Evolutionary conservation across 208 protist species (phyloP).

Genomic region (Wallacemonas collosoma): DNA sequence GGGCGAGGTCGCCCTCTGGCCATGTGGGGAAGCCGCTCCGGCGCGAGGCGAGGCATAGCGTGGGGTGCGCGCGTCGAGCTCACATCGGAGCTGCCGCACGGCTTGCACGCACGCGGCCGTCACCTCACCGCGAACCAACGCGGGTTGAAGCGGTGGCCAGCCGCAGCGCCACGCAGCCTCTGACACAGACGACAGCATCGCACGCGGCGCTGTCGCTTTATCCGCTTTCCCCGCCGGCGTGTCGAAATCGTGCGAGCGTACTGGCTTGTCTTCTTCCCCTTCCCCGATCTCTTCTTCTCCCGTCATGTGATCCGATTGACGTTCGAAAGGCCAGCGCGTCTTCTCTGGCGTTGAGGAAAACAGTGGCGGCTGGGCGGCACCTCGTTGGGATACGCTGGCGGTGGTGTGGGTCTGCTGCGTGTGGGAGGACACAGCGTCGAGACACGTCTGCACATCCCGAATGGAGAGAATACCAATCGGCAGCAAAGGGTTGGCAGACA

Average conservation of each 20-base stretch:
- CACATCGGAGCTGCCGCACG: neutral
- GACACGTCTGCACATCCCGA: slow-evolving; percentile 22
- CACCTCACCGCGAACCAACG: slow-evolving; percentile 14
- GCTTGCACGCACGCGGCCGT: neutral
- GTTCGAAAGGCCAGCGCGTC: too few species aligned
- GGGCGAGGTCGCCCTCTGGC: too few species aligned
- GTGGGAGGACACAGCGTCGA: slow-evolving; percentile 15
- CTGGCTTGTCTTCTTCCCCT: too few species aligned
- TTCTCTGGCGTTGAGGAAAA: too few species aligned
- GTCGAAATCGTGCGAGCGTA: too few species aligned
- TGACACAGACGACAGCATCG: too few species aligned
- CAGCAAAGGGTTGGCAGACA: slow-evolving; percentile 19
- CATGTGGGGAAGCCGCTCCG: too few species aligned
- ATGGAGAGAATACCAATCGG: slow-evolving; percentile 47
- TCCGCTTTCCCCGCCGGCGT: too few species aligned
- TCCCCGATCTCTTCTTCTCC: too few species aligned
- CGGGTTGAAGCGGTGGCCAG: slow-evolving; percentile 1
- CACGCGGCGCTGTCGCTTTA: too few species aligned
- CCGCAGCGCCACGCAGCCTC: neutral
- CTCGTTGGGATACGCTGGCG: neutral
- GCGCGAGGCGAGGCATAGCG: neutral
- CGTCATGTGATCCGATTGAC: too few species aligned
- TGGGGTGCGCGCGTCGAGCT: neutral
- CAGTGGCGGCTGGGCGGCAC: too few species aligned
- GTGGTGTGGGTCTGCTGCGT: neutral